Evolutionary conservation across 257 asterid species (phyloP).

Genomic region (Osmanthus fragrans): DNA sequence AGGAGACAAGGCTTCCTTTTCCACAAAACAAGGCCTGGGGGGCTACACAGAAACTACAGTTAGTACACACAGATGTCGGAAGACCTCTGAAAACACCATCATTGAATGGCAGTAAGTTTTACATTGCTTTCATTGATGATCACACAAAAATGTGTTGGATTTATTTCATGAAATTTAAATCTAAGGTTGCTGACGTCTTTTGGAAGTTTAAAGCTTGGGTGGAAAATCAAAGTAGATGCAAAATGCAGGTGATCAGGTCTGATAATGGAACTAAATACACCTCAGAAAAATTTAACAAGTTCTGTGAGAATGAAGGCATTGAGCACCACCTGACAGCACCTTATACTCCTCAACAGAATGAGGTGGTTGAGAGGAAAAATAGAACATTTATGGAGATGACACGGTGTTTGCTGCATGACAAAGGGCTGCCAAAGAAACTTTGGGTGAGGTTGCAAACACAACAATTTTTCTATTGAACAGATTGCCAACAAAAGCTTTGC

Average conservation of each 20-base stretch:
- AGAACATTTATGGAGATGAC: not conserved
- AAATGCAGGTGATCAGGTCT: not conserved
- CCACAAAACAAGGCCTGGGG: no score
- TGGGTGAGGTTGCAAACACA: not conserved
- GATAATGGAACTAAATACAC: not conserved
- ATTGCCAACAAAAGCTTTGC: not conserved
- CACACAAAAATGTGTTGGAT: not conserved
- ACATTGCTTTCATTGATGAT: not conserved
- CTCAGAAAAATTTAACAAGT: no score
- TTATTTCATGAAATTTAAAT: no score
- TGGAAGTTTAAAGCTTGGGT: not conserved
- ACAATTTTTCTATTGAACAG: not conserved
- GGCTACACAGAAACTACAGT: not conserved
- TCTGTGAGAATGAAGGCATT: not conserved
- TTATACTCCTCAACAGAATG: not conserved
- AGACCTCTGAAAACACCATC: not conserved
- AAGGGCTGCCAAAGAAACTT: not conserved
- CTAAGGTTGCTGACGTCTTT: not conserved
- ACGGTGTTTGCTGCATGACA: not conserved
- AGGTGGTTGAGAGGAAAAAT: conserved; percentile 5
- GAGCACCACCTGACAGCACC: not conserved
- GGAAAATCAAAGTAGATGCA: no score
- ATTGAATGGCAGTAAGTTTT: not conserved
- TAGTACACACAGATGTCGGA: not conserved
- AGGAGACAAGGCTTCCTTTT: no score